phyloP scores from a whole-genome alignment of 2,329 filamentous ascomycete genomes.

The Alternaria triticimaculans region DNA sequence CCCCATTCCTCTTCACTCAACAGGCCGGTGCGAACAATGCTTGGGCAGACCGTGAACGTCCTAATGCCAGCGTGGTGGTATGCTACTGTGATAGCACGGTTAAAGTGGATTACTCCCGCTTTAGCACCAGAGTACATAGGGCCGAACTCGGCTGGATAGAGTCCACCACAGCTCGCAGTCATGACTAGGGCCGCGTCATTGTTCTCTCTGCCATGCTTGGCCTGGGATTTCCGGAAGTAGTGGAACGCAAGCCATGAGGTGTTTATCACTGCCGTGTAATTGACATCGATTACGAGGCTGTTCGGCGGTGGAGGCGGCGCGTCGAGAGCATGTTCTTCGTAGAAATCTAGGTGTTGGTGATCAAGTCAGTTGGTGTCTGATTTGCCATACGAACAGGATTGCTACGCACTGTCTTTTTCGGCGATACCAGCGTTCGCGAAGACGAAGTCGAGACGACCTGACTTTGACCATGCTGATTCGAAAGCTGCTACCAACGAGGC shows the following conservation, averaged over 20 bases:
- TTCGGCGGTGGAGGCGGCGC: background rate
- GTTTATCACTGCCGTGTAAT: background rate
- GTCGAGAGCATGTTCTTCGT: background rate
- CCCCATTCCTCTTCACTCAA: background rate
- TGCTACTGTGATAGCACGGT: background rate
- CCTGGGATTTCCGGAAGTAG: background rate
- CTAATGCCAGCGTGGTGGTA: background rate
- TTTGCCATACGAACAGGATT: background rate
- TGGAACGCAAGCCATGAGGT: background rate
- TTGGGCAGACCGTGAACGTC: background rate
- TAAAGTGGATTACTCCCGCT: background rate
- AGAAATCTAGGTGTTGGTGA: background rate
- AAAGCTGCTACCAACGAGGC: background rate
- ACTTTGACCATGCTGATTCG: background rate
- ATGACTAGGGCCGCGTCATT: background rate
- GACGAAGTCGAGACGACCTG: background rate
- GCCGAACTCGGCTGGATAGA: background rate
- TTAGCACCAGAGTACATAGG: background rate
- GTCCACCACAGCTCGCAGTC: background rate
- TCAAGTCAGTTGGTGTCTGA: background rate
- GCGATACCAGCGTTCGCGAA: background rate
- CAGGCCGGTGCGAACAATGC: background rate
- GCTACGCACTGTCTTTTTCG: background rate
- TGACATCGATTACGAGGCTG: background rate
- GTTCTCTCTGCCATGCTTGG: background rate